Conservation (phyloP, 1,284 basidiomycete genomes). For the Trichosporon sp. region DNA sequence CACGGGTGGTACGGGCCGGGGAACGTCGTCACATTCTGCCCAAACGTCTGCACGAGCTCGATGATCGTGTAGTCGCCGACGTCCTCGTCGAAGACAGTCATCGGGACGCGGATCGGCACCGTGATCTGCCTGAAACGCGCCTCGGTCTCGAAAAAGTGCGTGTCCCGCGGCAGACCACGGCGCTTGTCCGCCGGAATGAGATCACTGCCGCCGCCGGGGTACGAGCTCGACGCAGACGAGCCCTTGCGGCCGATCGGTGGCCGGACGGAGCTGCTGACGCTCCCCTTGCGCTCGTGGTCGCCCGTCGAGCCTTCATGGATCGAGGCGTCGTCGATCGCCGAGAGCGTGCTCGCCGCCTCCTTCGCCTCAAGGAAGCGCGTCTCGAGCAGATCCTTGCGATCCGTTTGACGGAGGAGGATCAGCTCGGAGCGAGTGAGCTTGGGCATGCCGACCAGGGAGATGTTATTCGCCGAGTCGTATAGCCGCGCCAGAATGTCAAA, state of each 20-base stretch:
- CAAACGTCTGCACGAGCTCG: constrained; percentile 84
- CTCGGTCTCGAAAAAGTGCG: constrained; percentile 85
- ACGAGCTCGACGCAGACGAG: constrained; percentile 23
- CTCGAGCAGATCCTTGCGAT: constrained; percentile 86
- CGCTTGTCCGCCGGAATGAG: constrained; percentile 21
- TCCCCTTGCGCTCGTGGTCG: constrained; percentile 20
- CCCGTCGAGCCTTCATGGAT: not conserved
- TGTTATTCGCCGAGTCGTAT: constrained; percentile 89
- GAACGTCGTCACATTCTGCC: constrained; percentile 64
- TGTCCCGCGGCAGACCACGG: constrained; percentile 69
- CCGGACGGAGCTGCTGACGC: constrained; percentile 22
- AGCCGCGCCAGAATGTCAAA: constrained; percentile 83
- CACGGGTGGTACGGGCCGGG: constrained; percentile 83
- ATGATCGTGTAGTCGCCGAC: constrained; percentile 98
- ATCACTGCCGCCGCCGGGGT: constrained; percentile 23
- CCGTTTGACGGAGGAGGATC: constrained; percentile 82
- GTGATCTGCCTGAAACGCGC: constrained; percentile 76
- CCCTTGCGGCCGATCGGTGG: constrained; percentile 27
- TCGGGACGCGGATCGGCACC: constrained; percentile 81
- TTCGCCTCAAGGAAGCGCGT: constrained; percentile 65
- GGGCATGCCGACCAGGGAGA: constrained; percentile 82
- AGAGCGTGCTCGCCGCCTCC: constrained; percentile 9
- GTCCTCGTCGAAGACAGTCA: constrained; percentile 85
- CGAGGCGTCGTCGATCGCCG: constrained; percentile 18
- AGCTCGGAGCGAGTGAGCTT: constrained; percentile 77